Evolutionary conservation across 495 filamentous ascomycete species (phyloP), one percentile per base, ranked within the genome.

Genomic region (Lasiosphaeria hispida): DNA sequence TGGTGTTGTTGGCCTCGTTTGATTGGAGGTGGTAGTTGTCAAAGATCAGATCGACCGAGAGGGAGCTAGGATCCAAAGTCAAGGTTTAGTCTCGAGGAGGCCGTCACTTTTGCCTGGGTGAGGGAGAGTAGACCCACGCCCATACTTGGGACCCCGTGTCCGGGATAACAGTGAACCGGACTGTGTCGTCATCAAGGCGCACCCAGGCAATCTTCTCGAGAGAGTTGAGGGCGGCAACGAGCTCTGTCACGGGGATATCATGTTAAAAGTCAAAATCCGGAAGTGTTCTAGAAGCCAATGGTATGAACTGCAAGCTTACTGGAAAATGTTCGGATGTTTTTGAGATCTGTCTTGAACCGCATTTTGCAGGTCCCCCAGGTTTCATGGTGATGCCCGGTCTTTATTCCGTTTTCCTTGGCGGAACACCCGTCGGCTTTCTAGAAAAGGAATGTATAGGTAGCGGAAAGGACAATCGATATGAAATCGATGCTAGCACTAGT

Each of bases 101-200:
- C 5, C 23, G 23, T 30, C 23, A 5, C 23, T 30, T 30, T 30
- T 2, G 23, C 23, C 23, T 30, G 23, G 23, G 23, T 30, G 23
- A 30, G 23, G 23, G 23, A 30, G 23, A 5, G 23, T 30, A 42
- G 48, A 81, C 90, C 64, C 78, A 96, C 92, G 92, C 89, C 94
- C 95, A 98, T 34, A 97, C 94, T 80, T 97, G 92, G 10, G 91
- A 91, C 18, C 94, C 91, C 64, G 88, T 85, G 62, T 96, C 92
- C 6, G 92, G 91, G 60, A 96, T 92, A 68, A 96, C 88, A 55
- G 95, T 97, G 77, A 98, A 96, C 62, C 91, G 91, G 55, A 96
- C 83, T 17, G 86, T 84, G 49, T 92, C 85, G 69, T 90, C 79
- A 72, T 92, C 88, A 23, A 98, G 85, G 43, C 91, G 88, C 47